A percentile compares a stretch with the other conserved stretches of the same genome.
phyloP scores from a whole-genome alignment of 768 basidiomycete species.

The Hygrocybe coccinea region DNA sequence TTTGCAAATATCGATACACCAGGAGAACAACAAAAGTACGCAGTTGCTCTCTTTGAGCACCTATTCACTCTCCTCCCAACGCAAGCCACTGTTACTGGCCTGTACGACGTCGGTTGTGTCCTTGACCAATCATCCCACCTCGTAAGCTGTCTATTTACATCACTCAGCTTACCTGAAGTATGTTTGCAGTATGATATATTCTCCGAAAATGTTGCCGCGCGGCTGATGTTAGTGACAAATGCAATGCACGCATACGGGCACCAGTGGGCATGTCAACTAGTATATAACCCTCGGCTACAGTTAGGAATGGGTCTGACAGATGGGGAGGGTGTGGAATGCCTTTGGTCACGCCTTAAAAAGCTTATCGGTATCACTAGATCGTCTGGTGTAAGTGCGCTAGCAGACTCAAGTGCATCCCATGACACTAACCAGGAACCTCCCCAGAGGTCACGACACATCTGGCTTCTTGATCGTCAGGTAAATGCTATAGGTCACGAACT shows the following conservation, averaged over 20 bases:
- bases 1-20: slow-evolving; percentile 39
- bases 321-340: slow-evolving; percentile 32
- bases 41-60: slow-evolving; percentile 30
- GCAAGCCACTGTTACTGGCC: slow-evolving; percentile 19
- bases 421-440: not conserved
- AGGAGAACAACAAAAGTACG: slow-evolving; percentile 37
- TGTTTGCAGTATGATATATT: slow-evolving; percentile 27
- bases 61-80: slow-evolving; percentile 28
- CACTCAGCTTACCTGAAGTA: not conserved
- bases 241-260: slow-evolving; percentile 40
- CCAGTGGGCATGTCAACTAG: slow-evolving; percentile 34
- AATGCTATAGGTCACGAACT: slow-evolving; percentile 22
- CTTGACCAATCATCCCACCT: slow-evolving; percentile 25
- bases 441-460: slow-evolving; percentile 25
- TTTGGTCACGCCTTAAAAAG: slow-evolving; percentile 33
- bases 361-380: slow-evolving; percentile 32
- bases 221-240: slow-evolving; percentile 28
- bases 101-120: slow-evolving; percentile 36
- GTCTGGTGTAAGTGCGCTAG: slow-evolving; percentile 28
- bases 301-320: slow-evolving; percentile 27
- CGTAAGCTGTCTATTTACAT: slow-evolving; percentile 18
- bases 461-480: slow-evolving; percentile 32
- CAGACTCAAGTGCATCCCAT: not conserved
- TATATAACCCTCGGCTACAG: slow-evolving; percentile 28
- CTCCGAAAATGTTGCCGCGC: slow-evolving; percentile 9